Percentiles rank a stretch among this genome's conserved stretches.
Evolutionary conservation across 2,329 filamentous ascomycete species (phyloP).

Genomic region (Lasiodiplodia citricola): DNA sequence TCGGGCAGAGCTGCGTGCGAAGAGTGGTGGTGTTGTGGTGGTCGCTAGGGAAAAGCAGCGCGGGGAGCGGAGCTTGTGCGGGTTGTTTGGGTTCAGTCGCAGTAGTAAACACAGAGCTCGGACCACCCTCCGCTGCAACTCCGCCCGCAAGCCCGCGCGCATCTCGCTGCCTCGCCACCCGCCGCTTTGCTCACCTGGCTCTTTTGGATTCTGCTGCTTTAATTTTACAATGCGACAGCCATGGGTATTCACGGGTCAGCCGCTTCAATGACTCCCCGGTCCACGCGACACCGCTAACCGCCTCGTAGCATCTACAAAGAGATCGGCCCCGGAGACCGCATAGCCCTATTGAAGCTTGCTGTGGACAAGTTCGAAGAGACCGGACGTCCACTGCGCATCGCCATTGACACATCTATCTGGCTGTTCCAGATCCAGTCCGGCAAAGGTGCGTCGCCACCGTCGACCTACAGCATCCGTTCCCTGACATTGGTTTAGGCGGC

Average conservation of each 20-base stretch:
- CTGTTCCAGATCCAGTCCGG: conserved; percentile 90
- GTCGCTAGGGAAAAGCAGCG: not conserved
- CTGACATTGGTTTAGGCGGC: conserved; percentile 61
- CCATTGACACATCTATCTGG: conserved; percentile 97
- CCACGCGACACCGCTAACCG: not conserved
- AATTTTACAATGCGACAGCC: conserved; percentile 19
- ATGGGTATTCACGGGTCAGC: conserved; percentile 50
- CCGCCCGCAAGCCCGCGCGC: not conserved
- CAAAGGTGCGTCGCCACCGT: conserved; percentile 57
- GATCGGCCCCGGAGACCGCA: conserved; percentile 78
- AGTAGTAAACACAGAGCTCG: not conserved
- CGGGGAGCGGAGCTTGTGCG: not conserved
- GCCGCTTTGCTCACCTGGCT: not conserved
- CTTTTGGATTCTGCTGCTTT: not conserved
- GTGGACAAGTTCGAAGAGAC: conserved; percentile 75
- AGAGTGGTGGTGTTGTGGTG: not conserved
- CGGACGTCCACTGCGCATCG: conserved; percentile 77
- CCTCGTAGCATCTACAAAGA: conserved; percentile 82
- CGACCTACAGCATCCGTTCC: not conserved
- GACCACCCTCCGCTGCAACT: not conserved
- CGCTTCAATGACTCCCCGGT: not conserved
- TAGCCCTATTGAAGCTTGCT: conserved; percentile 83
- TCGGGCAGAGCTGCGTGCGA: not conserved
- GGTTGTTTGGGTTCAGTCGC: conserved; percentile 1
- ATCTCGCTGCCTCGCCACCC: not conserved